Evolutionary conservation across 164 flowering plant genomes (phyloP).

Genomic region (grape (Vitis vinifera)): ASM3070453v1 NC_081813.1:2676001-2676500

Average conservation of each 20-base stretch:
- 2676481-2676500: no score
- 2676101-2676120: not conserved
- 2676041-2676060: conserved; percentile 6
- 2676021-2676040: conserved; percentile 4
- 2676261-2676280: not conserved
- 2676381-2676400: conserved; percentile 19
- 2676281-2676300: not conserved
- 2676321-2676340: not conserved
- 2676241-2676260: not conserved
- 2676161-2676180: conserved; percentile 19
- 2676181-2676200: conserved; percentile 23
- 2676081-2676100: conserved; percentile 20
- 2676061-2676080: conserved; percentile 10
- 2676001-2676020: not conserved
- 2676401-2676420: not conserved
- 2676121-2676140: conserved; percentile 7
- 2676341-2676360: conserved; percentile 5
- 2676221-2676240: not conserved
- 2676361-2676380: conserved; percentile 26
- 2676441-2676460: not conserved
- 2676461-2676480: no score
- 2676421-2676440: conserved; percentile 20
- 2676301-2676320: not conserved
- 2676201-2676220: conserved; percentile 11
- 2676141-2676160: not conserved